Percentiles rank a stretch among this genome's conserved stretches.
Evolutionary conservation across 495 filamentous ascomycete genomes (phyloP).

Genomic region (Xylaria castorea): DNA sequence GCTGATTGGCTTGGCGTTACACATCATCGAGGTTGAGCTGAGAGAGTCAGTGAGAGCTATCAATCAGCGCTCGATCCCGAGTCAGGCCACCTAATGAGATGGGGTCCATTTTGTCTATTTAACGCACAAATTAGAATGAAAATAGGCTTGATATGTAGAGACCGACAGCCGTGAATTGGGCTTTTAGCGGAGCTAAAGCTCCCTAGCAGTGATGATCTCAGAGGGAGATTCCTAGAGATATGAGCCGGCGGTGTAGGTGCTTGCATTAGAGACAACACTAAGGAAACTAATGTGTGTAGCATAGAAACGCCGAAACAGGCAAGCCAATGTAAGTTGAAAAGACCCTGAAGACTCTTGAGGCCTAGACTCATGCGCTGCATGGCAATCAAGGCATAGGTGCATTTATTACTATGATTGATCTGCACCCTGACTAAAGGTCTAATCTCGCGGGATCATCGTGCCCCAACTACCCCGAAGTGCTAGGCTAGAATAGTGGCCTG

Average conservation of each 20-base stretch:
- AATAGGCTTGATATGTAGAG: too few species aligned
- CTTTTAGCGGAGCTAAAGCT: not conserved
- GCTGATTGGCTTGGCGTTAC: slow-evolving; percentile 13
- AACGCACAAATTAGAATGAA: not conserved
- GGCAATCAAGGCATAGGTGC: slow-evolving; percentile 24
- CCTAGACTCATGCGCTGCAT: slow-evolving; percentile 25
- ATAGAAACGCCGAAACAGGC: slow-evolving; percentile 12
- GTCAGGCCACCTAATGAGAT: not conserved
- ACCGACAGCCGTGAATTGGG: not conserved
- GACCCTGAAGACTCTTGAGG: slow-evolving; percentile 6
- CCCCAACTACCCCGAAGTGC: not conserved
- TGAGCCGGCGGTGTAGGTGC: slow-evolving; percentile 22
- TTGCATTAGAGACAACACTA: not conserved
- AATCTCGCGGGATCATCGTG: slow-evolving; percentile 17
- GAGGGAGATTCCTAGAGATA: not conserved
- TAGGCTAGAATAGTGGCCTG: not conserved
- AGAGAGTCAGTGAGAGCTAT: not conserved
- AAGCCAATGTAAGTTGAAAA: slow-evolving; percentile 7
- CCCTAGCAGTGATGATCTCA: slow-evolving; percentile 6
- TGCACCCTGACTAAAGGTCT: not conserved
- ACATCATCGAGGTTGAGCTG: not conserved
- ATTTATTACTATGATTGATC: slow-evolving; percentile 15
- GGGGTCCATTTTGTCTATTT: not conserved
- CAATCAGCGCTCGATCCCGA: not conserved
- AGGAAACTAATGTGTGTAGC: not conserved